Evolutionary conservation across 345 rosid genomes (phyloP).

Genomic region (Firmiana major): DNA sequence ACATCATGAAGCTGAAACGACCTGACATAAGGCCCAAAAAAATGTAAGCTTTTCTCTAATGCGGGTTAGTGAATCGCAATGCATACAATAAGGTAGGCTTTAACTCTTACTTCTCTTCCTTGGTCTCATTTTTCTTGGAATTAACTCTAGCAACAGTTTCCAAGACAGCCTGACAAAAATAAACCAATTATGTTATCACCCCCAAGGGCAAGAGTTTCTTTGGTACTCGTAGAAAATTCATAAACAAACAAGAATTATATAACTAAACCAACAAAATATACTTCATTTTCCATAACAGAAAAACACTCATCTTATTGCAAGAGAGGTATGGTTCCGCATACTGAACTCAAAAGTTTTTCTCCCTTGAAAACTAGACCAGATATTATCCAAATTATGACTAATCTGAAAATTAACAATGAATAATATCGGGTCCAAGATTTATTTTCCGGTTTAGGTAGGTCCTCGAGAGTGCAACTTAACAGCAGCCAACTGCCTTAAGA

Average conservation of each 20-base stretch:
- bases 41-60: conserved; percentile 25
- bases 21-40: conserved; percentile 40
- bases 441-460: neutral
- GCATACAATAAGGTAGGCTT: neutral
- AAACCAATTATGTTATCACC: neutral
- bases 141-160: conserved; percentile 73
- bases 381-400: neutral
- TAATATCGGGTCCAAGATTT: neutral
- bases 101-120: conserved; percentile 73
- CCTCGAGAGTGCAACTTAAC: neutral
- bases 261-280: neutral
- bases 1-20: conserved; percentile 78
- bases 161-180: conserved; percentile 69
- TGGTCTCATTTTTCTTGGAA: conserved; percentile 66
- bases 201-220: neutral
- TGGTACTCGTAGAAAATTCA: conserved; percentile 1
- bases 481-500: neutral
- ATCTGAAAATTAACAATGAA: neutral
- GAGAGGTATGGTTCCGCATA: neutral
- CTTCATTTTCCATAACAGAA: neutral
- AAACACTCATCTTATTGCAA: neutral
- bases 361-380: neutral
- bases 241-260: conserved; percentile 1
- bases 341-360: neutral
- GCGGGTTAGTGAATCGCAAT: conserved; percentile 7